Conservation (phyloP, 192 early-diverging fungal species). For the Rhizophagus clarus region DNA sequence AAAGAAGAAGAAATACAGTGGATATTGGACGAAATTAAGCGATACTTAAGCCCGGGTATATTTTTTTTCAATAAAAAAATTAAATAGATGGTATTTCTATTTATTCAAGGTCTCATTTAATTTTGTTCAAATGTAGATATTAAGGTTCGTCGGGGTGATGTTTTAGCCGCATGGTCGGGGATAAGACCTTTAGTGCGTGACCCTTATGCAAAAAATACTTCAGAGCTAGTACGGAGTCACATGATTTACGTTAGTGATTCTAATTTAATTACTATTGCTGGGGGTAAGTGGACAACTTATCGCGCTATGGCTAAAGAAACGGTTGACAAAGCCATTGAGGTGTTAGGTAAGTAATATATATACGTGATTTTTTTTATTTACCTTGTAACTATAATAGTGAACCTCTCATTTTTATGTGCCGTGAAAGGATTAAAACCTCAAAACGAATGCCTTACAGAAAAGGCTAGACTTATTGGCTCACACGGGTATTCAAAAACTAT, state of each 20-base stretch:
- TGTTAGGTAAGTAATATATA: slow-evolving; percentile 46
- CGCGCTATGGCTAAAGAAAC: slow-evolving; percentile 96
- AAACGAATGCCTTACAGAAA: slow-evolving; percentile 76
- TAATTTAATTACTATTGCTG: slow-evolving; percentile 91
- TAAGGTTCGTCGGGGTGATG: slow-evolving; percentile 95
- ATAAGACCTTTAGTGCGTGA: slow-evolving; percentile 97
- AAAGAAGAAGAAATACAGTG: slow-evolving; percentile 93
- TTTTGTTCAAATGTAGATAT: slow-evolving; percentile 59
- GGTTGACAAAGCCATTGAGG: slow-evolving; percentile 82
- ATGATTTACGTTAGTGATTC: slow-evolving; percentile 87
- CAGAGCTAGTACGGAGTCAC: slow-evolving; percentile 93
- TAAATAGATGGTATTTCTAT: neutral
- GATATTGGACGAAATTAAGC: slow-evolving; percentile 90
- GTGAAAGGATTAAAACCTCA: slow-evolving; percentile 56
- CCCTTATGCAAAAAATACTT: slow-evolving; percentile 89
- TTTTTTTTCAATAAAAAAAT: neutral
- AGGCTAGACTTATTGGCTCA: slow-evolving; percentile 79
- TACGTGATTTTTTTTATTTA: neutral
- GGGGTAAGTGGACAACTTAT: slow-evolving; percentile 99
- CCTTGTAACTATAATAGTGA: neutral
- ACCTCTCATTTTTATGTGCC: too few species aligned
- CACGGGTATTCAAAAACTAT: slow-evolving; percentile 87
- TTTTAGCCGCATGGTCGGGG: slow-evolving; percentile 97
- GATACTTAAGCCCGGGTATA: slow-evolving; percentile 77
- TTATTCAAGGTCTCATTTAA: neutral